Conservation (phyloP, 1,139 yeast genomes). For the Zygoascus hellenicus region DNA sequence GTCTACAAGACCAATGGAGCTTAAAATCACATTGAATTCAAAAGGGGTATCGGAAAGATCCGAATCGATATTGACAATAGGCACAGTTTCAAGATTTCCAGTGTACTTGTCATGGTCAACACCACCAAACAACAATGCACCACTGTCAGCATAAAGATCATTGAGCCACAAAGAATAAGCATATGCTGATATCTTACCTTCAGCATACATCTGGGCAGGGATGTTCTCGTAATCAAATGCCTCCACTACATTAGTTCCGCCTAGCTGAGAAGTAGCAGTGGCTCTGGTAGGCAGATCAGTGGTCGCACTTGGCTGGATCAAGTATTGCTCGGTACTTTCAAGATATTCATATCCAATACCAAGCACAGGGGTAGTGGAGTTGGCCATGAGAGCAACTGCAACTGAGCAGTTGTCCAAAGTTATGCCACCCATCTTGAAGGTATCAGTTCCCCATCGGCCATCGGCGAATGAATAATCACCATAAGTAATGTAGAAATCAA, state of each 20-base stretch:
- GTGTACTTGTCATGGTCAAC: constrained; percentile 49
- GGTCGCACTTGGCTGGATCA: constrained; percentile 2
- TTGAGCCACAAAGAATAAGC: constrained; percentile 54
- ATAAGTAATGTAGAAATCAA: constrained; percentile 43
- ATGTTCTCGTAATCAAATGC: constrained; percentile 16
- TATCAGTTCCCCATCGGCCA: constrained; percentile 50
- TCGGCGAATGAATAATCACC: constrained; percentile 50
- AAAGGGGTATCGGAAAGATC: constrained; percentile 15
- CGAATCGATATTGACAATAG: constrained; percentile 17
- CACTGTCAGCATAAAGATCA: constrained; percentile 36
- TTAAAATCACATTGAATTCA: constrained; percentile 19
- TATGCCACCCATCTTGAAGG: constrained; percentile 36
- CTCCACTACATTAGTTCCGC: not conserved
- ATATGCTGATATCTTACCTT: constrained; percentile 42
- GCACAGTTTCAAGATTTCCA: constrained; percentile 36
- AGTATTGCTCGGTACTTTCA: constrained; percentile 37
- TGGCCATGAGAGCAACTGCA: constrained; percentile 43
- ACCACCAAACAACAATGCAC: constrained; percentile 54
- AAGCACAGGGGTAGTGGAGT: constrained; percentile 45
- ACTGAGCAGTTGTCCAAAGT: constrained; percentile 38
- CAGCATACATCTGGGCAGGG: constrained; percentile 37
- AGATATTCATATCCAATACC: constrained; percentile 48
- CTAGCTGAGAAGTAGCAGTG: constrained; percentile 3
- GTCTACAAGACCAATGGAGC: constrained; percentile 14
- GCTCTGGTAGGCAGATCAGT: constrained; percentile 3